These are phyloP conservation scores for Daldinia sp. DNA, from an alignment of 2,329 filamentous ascomycete species.

Conservation along the genomic window DNA sequence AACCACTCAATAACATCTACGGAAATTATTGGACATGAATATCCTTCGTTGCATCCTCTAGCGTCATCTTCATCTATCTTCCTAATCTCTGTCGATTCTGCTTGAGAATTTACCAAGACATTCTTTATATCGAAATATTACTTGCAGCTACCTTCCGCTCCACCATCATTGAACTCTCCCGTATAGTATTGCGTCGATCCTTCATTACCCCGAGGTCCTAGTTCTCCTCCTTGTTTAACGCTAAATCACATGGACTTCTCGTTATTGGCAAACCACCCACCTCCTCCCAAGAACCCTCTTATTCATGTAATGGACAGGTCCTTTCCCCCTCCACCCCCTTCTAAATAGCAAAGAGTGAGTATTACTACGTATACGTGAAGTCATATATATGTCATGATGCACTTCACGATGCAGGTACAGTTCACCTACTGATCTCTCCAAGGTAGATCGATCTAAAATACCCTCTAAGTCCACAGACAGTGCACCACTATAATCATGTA, in stretches of 20 bases:
- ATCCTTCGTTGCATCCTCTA: constrained; percentile 25
- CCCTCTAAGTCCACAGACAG: not conserved
- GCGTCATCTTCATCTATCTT: constrained; percentile 19
- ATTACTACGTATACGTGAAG: constrained; percentile 14
- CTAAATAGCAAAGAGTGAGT: constrained; percentile 7
- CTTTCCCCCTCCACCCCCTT: not conserved
- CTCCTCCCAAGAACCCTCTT: not conserved
- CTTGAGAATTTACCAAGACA: constrained; percentile 13
- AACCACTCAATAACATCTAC: not conserved
- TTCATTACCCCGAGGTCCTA: constrained; percentile 13
- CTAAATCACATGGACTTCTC: constrained; percentile 10
- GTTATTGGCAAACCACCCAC: constrained; percentile 4
- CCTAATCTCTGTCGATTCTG: constrained; percentile 1
- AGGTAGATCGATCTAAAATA: constrained; percentile 3
- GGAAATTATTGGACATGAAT: constrained; percentile 5
- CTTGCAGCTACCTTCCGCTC: constrained; percentile 24
- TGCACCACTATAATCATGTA: constrained; percentile 19
- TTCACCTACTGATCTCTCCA: constrained; percentile 11
- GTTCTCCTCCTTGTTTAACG: constrained; percentile 4
- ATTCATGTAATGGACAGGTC: not conserved
- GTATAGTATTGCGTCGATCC: not conserved
- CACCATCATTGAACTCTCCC: constrained; percentile 23
- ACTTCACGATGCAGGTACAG: constrained; percentile 24
- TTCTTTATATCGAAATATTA: constrained; percentile 15
- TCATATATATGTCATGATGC: constrained; percentile 39